Base-by-base conservation (phyloP, 2,329 filamentous ascomycete species). In the Fusarium liriodendri region DNA sequence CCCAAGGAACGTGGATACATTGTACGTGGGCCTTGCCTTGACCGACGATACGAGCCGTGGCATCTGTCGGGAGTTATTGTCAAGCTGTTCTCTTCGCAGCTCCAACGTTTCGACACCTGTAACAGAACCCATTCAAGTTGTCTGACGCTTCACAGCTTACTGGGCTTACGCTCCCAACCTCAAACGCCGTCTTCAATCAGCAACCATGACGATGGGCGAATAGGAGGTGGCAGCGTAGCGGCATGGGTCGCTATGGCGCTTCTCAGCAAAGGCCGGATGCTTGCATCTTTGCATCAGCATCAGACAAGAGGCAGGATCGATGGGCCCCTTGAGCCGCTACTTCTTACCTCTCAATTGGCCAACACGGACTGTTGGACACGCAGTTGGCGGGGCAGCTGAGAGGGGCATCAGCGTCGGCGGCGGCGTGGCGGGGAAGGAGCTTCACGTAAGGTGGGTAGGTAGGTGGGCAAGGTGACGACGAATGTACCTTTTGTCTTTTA, bases 361-460 rank as follows among this genome's bases (percentile, higher is more conserved):
- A 55, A 64, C 64, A 64, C 69, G 58, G 62, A 42, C 58, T 57
- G 61, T 70, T 78, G 68, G 70, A 64, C 62, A 61, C 45, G 59
- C 54, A 73, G 68, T 75, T 71, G 74, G 77, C 72, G 77, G 77
- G 76, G 77, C 77, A 78, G 75, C 71, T 78, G 77, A 76, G 72
- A 71, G 76, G 77, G 74, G 77, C 72, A 76, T 70, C 68, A 71
- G 69, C 52, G 38, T 70, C 63, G 61, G 68, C 66, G 55, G 65
- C 52, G 40, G 54, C 47, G 58, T 52, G 65, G 67, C 67, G 72
- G 72, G 69, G 73, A 67, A 71, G 64, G 67, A 78, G 74, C 76
- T 77, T 76, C 64, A 78, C 64, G 64, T 64, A 67, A 60, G 50
- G 59, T 57, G 14, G 37, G 42, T n/a, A 27, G 25, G 25, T 27